Percentiles rank a stretch among this genome's conserved stretches.
Conservation (phyloP, 192 early-diverging fungal genomes). For the Backusella mclennaniae region DNA sequence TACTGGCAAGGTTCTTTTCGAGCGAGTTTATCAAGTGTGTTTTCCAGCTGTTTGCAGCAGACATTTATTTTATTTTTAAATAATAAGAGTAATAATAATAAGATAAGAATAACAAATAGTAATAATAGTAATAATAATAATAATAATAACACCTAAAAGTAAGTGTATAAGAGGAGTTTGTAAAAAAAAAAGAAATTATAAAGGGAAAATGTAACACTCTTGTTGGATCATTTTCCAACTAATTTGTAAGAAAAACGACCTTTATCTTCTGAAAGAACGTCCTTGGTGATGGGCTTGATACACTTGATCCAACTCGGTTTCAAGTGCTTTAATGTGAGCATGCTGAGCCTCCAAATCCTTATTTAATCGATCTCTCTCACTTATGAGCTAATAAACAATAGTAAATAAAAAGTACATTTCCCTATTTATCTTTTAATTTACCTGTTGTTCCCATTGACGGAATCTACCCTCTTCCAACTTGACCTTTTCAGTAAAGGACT, state of each 20-base stretch:
- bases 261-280: conserved; percentile 13
- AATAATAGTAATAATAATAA: no score
- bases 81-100: background rate
- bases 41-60: conserved; percentile 23
- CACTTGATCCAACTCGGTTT: conserved; percentile 69
- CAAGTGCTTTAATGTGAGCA: conserved; percentile 88
- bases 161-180: background rate
- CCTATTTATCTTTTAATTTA: background rate
- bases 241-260: no score
- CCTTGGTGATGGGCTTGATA: conserved; percentile 26
- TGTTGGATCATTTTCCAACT: no score
- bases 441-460: conserved; percentile 96
- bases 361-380: conserved; percentile 97
- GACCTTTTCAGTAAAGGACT: conserved; percentile 98
- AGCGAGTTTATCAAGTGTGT: conserved; percentile 6
- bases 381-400: conserved; percentile 64
- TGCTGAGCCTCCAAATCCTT: conserved; percentile 98
- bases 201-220: no score
- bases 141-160: background rate
- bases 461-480: conserved; percentile 95
- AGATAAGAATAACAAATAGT: background rate
- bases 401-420: background rate
- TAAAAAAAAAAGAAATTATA: background rate
- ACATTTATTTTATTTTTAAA: background rate
- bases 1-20: conserved; percentile 17